Conservation (phyloP, 805 yeast species). For the Candida khao-thaluensis region DNA sequence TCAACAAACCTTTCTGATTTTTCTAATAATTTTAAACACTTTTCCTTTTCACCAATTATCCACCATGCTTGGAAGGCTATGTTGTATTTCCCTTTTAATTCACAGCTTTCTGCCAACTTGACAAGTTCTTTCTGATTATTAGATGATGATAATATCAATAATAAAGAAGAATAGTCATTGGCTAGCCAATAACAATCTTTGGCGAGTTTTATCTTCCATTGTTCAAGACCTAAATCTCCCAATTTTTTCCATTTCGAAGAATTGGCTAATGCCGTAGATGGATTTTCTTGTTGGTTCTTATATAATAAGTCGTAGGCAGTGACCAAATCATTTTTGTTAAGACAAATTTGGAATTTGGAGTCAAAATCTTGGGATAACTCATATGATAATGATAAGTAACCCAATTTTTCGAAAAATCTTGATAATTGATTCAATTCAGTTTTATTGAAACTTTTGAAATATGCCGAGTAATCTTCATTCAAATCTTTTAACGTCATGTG, state of each 20-base stretch:
- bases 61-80: slow-evolving; percentile 90
- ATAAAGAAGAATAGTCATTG: slow-evolving; percentile 75
- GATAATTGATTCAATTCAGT: slow-evolving; percentile 76
- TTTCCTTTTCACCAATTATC: slow-evolving; percentile 70
- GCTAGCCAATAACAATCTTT: slow-evolving; percentile 76
- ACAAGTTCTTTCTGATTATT: slow-evolving; percentile 63
- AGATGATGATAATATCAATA: slow-evolving; percentile 78
- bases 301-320: slow-evolving; percentile 60
- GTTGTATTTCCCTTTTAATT: slow-evolving; percentile 75
- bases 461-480: slow-evolving; percentile 46
- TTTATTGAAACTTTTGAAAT: slow-evolving; percentile 59
- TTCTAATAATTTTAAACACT: slow-evolving; percentile 64
- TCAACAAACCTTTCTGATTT: slow-evolving; percentile 74
- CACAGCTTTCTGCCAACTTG: slow-evolving; percentile 65
- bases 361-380: slow-evolving; percentile 82
- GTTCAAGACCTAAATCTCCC: slow-evolving; percentile 80
- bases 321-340: slow-evolving; percentile 67
- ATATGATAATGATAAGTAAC: slow-evolving; percentile 78
- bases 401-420: slow-evolving; percentile 92
- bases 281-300: slow-evolving; percentile 42
- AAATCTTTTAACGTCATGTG: slow-evolving; percentile 54
- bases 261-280: slow-evolving; percentile 41
- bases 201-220: slow-evolving; percentile 81
- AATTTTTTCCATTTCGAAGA: slow-evolving; percentile 77
- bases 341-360: slow-evolving; percentile 87